Base-by-base conservation (phyloP, 306 rosid species). In the Cucurbita ficifolia region DNA sequence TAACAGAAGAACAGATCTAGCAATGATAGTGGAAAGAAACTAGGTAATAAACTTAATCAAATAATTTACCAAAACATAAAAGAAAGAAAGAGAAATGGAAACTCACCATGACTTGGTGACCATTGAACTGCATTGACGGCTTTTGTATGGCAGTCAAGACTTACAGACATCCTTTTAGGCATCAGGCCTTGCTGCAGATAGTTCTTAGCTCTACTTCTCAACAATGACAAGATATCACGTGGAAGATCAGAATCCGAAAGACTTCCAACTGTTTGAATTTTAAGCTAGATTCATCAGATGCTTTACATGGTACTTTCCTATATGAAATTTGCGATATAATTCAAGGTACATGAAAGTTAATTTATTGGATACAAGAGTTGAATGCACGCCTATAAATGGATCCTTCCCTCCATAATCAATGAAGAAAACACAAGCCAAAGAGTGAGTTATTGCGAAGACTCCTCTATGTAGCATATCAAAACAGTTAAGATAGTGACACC, bases 71-170 rank as follows among this genome's bases (percentile, higher is more conserved):
- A 76, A 58, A 21, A 48, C 58, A 58, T 63, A 22, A 24, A 13
- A 35, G 18, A 29, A 50, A 52, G 19, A 38, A 71, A 60, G 55
- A 69, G 3, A 21, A n/a, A 53, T 3, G 78, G 78, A 74, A 78
- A 63, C 78, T 77, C 78, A 94, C 97, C 83, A 70, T 91, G 84
- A 77, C 80, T 83, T 38, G 91, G 83, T 8, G 96, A 94, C 97
- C 97, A 94, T 74, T 91, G 88, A 70, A 91, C 48, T 39, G 91
- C 87, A 83, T 78, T 91, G 74, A 85, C 92, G 53, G 91, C 92
- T 81, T 84, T 91, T 54, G 85, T 70, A 82, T 91, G 96, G 38
- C 85, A 81, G 57, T 33, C 53, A 2, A 91, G 83, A 75, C 85
- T 45, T 18, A 72, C 82, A 57, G 85, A 82, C 80, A 86, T 76